Evolutionary conservation across 345 rosid genomes (phyloP), one percentile per base, ranked within the genome.

Genomic region (Trapa incisa): DNA sequence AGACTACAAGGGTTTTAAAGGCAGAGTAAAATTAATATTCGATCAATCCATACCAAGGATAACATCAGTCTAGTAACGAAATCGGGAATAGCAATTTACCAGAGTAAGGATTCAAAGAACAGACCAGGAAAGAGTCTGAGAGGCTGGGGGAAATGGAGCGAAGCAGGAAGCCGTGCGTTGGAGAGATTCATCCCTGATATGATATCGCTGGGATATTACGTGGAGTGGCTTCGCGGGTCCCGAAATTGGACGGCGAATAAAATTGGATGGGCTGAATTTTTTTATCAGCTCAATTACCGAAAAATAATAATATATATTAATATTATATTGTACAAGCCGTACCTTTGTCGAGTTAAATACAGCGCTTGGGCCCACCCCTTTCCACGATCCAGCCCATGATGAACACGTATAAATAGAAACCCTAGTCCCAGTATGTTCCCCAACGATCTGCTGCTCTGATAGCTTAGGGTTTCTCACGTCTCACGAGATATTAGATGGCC

Each of bases 401-500:
- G 17, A 13, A 47, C n/a, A 29, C 41, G n/a, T 47, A 66, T 66
- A 66, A 47, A 47, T 47, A 1, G 1, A 6, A 39, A 37, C 0
- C 42, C 65, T 22, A 22, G 29, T 22, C 29, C 0, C 29, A 22
- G 29, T 37, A 7, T 16, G 0, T 14, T 50, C 22, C 54, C 54
- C 14, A 22, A 50, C 22, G 3, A 36, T 32, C 57, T 37, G 12
- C 52, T 12, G 39, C 1, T 39, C 43, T 61, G 12, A 56, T 43
- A 57, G 8, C 66, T 13, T 63, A 62, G 58, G 60, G 41, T 61
- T 56, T 38, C 37, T 9, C 16, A 32, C 63, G 38, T 48, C 29
- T 41, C 43, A 41, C 43, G 43, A 4, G 1, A 16, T 36, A 22
- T 37, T 15, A 8, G 60, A 70, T 74, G 80, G 75, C 74, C 6